Evolutionary conservation across 2,329 filamentous ascomycete species (phyloP).

Genomic region (Penicillium hordei): DNA sequence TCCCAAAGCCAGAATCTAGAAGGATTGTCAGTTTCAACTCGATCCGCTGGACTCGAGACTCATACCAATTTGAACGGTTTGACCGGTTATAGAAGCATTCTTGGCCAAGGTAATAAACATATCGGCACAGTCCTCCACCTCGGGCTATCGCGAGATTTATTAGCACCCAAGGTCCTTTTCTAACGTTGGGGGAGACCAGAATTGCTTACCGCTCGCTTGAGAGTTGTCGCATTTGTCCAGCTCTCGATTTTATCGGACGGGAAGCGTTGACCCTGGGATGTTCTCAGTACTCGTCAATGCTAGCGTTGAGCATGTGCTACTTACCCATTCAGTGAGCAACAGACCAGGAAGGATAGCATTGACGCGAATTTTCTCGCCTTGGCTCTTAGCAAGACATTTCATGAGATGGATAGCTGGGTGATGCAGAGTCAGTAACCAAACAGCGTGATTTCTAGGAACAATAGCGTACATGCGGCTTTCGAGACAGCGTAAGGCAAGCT

Average conservation of each 20-base stretch:
- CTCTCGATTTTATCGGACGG: slow-evolving; percentile 56
- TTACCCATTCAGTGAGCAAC: slow-evolving; percentile 67
- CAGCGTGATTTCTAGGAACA: slow-evolving; percentile 8
- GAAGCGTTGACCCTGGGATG: slow-evolving; percentile 55
- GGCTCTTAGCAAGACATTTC: slow-evolving; percentile 62
- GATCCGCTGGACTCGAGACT: neutral
- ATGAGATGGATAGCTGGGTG: slow-evolving; percentile 60
- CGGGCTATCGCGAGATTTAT: slow-evolving; percentile 30
- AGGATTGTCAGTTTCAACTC: slow-evolving; percentile 10
- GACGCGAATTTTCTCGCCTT: slow-evolving; percentile 62
- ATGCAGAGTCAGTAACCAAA: slow-evolving; percentile 1
- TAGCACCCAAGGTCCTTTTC: neutral
- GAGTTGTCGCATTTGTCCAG: slow-evolving; percentile 55
- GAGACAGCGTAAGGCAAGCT: slow-evolving; percentile 73
- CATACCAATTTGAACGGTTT: slow-evolving; percentile 45
- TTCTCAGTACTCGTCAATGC: slow-evolving; percentile 4
- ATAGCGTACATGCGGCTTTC: slow-evolving; percentile 64
- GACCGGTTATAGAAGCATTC: slow-evolving; percentile 49
- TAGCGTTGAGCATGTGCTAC: slow-evolving; percentile 4
- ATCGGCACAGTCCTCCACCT: slow-evolving; percentile 45
- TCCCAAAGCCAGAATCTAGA: slow-evolving; percentile 36
- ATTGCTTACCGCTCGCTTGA: slow-evolving; percentile 58
- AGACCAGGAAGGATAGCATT: slow-evolving; percentile 66
- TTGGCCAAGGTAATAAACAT: slow-evolving; percentile 43
- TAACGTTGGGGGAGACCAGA: neutral